Evolutionary conservation across 176 grass and related monocot genomes (phyloP).

Genomic region (Avena insularis): DNA sequence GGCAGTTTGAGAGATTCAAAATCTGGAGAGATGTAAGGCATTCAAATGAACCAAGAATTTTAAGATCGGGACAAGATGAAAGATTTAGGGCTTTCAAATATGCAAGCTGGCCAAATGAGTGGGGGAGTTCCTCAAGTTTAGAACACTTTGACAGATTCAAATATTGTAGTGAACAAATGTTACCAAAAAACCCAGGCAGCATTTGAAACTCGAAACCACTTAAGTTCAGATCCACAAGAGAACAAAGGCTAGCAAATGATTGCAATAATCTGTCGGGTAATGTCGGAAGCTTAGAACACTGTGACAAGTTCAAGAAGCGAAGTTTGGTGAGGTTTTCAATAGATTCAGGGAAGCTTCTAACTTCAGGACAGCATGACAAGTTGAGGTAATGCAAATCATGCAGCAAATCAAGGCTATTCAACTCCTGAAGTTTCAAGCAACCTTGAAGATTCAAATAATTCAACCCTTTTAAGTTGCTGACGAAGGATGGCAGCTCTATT

Average conservation of each 20-base stretch:
- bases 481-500: constrained; percentile 43
- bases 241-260: constrained; percentile 55
- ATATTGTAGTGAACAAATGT: constrained; percentile 50
- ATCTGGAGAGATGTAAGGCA: constrained; percentile 40
- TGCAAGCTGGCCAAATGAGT: constrained; percentile 45
- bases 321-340: constrained; percentile 48
- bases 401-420: constrained; percentile 46
- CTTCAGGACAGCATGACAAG: constrained; percentile 48
- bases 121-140: constrained; percentile 48
- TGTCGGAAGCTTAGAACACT: constrained; percentile 41
- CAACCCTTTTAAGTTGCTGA: constrained; percentile 48
- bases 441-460: constrained; percentile 67
- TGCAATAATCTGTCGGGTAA: constrained; percentile 46
- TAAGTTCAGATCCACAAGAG: constrained; percentile 53
- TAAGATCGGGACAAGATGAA: constrained; percentile 49
- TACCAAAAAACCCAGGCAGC: constrained; percentile 52
- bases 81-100: constrained; percentile 41
- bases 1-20: constrained; percentile 49
- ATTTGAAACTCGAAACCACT: constrained; percentile 47
- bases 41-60: constrained; percentile 34
- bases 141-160: constrained; percentile 60
- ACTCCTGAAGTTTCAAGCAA: constrained; percentile 52
- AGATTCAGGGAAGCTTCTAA: constrained; percentile 47
- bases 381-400: constrained; percentile 49
- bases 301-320: constrained; percentile 39